Percentiles rank a stretch among this genome's conserved stretches.
phyloP scores from a whole-genome alignment of 2,329 filamentous ascomycete genomes.

The Talaromyces rugulosus region DNA sequence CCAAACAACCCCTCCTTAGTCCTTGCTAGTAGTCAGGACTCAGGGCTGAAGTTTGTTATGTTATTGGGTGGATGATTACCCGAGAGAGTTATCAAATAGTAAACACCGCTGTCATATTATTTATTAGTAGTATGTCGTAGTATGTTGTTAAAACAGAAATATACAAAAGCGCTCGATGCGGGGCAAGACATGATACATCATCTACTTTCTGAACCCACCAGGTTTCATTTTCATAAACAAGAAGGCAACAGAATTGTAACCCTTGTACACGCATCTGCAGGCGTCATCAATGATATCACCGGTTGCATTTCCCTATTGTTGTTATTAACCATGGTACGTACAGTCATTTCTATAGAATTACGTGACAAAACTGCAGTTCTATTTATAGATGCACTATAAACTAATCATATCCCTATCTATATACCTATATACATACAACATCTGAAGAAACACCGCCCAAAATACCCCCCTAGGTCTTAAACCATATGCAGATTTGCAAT shows the following conservation, averaged over 20 bases:
- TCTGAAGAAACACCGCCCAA: not conserved
- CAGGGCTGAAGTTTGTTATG: not conserved
- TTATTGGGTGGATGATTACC: not conserved
- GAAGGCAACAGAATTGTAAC: too few relatives aligned
- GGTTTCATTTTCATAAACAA: too few relatives aligned
- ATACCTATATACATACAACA: not conserved
- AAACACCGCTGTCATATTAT: too few relatives aligned
- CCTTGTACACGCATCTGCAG: not conserved
- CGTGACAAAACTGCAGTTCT: not conserved
- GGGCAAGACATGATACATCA: too few relatives aligned
- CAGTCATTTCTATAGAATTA: not conserved
- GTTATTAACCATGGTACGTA: not conserved
- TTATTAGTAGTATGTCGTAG: too few relatives aligned
- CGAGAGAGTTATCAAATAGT: not conserved
- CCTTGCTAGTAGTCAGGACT: not conserved
- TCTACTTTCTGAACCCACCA: too few relatives aligned
- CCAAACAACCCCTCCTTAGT: not conserved
- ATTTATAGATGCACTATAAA: not conserved
- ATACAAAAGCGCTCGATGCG: too few relatives aligned
- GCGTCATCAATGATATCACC: not conserved
- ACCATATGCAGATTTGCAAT: conserved; percentile 73
- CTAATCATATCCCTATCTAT: not conserved
- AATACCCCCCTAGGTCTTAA: not conserved
- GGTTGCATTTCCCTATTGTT: not conserved
- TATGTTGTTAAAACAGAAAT: too few relatives aligned